Evolutionary conservation across 1,284 basidiomycete genomes (phyloP), one percentile per base, ranked within the genome.

Genomic region (Sporisorium iseilematis-ciliati): DNA sequence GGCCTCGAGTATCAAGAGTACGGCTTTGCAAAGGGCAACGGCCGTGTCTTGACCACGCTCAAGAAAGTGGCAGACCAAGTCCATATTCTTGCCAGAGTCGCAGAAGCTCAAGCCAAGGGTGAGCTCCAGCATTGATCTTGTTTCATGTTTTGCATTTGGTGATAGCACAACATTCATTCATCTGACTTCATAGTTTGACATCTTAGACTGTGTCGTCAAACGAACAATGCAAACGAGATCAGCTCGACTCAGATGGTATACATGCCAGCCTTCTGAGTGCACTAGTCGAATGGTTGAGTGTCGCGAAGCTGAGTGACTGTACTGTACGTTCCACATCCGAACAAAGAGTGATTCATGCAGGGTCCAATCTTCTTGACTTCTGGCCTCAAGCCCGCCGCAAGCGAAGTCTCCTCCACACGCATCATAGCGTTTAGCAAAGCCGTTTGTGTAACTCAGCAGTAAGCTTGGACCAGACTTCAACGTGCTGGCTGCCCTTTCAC

Each of bases 11-110:
- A 96, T 82, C 92, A 92, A 48, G 95, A 97, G 85, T 95, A 96
- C 87, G 91, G 91, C 6, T 99, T 95, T 82, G 85, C 93, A 0
- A 87, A 91, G 57, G 96, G 95, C 41, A 96, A 95, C 81, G 87
- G 87, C 57, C 90, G 92, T 67, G 93, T 96, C 3, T 78, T 92
- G 16, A 89, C 89, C n/a, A 91, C 93, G 8, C 87, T 96, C 57
- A 89, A 87, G 81, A 88, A 89, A 53, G 93, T 96, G 11, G 93
- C 93, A 4, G 89, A 93, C 62, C 94, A 96, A 86, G 90, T 92
- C 46, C 90, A 66, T 31, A 75, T 86, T 26, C 57, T 86, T n/a
- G 74, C 89, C 14, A 89, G 89, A 80, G 94, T 95, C 11, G 93
- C 92, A 3, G 69, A 81, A 31, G 85, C 86, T 14, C 86, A 87